Base-by-base conservation (phyloP, 805 yeast genomes). In the Pichia thaimueangensis region DNA sequence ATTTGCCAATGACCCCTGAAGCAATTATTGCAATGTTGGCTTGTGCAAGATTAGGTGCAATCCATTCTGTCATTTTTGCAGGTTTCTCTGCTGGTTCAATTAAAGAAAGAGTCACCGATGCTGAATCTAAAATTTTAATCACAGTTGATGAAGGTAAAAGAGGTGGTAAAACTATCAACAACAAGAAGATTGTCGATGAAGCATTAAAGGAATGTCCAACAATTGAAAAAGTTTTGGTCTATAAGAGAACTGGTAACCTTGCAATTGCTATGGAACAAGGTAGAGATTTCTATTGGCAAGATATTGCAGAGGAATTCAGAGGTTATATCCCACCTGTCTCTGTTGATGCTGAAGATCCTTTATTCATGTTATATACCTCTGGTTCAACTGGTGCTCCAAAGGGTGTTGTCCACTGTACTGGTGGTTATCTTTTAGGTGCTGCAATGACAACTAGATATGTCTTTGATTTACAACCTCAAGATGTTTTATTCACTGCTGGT, bases 321-420 rank as follows among this genome's bases (percentile, higher is more conserved):
- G 80, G 84, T 47, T 91, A 89, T 69, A 70, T 74, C 55, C 93
- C 97, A 39, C 95, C 95, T 28, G 82, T 76, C 35, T 80, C 96
- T 32, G 94, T 88, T 45, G 76, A 80, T 60, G 64, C 96, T 37
- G 98, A 93, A 70, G 96, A 93, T 69, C 97, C 98, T 44, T 70
- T 93, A 56, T 93, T 93, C 73, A 70, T 93, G 67, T 79, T 93
- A 58, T 93, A 93, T 70, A 93, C 98, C 37, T 89, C 97, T 5
- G 98, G 98, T 47, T 89, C 97, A 28, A 93, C 98, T 25, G 97
- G 98, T 52, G 80, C 89, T 62, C 98, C 98, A 60, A 93, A 93
- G 75, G 98, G 98, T 69, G 89, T 93, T 54, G 93, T 85, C 58
- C 98, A 93, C 64, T 72, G 84, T 45, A 89, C 97, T 45, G 98